These are phyloP conservation scores for Clathrus columnatus DNA, from an alignment of 768 basidiomycete species.

Conservation along the genomic window DNA sequence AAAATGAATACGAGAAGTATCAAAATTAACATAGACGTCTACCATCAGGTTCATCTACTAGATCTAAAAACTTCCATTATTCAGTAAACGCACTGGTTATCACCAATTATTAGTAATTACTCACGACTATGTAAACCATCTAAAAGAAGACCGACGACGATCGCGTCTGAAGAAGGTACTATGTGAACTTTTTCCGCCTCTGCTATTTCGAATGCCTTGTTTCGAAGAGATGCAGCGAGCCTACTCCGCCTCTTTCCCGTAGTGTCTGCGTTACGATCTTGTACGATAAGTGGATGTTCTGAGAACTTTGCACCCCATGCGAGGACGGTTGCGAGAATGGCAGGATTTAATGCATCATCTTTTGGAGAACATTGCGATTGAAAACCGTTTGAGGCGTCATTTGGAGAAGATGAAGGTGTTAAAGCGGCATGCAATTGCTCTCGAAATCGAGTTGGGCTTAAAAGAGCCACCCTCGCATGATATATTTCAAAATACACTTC, in stretches of 20 bases:
- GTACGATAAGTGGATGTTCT: constrained; percentile 75
- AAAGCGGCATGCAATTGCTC: constrained; percentile 43
- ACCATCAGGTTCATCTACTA: constrained; percentile 66
- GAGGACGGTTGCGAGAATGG: constrained; percentile 76
- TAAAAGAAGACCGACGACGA: constrained; percentile 72
- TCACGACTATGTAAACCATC: constrained; percentile 83
- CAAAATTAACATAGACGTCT: constrained; percentile 3
- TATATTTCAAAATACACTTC: constrained; percentile 94
- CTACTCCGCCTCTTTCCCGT: constrained; percentile 51
- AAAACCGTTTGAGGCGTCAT: not conserved
- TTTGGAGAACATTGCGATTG: constrained; percentile 6
- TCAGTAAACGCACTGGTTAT: too few species aligned
- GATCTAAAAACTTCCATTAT: constrained; percentile 39
- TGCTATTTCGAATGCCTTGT: constrained; percentile 76
- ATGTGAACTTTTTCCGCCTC: constrained; percentile 85
- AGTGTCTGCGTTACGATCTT: constrained; percentile 59
- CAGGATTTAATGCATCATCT: constrained; percentile 51
- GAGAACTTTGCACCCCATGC: constrained; percentile 94
- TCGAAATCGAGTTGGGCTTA: constrained; percentile 78
- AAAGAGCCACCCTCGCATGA: constrained; percentile 78
- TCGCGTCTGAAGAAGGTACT: constrained; percentile 67
- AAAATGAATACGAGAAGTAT: not conserved
- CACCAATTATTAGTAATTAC: constrained; percentile 34
- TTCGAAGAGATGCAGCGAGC: constrained; percentile 67
- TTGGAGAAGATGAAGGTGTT: constrained; percentile 16